Evolutionary conservation across 2,329 filamentous ascomycete species (phyloP), one percentile per base, ranked within the genome.

Genomic region (Talaromyces funiculosus): DNA sequence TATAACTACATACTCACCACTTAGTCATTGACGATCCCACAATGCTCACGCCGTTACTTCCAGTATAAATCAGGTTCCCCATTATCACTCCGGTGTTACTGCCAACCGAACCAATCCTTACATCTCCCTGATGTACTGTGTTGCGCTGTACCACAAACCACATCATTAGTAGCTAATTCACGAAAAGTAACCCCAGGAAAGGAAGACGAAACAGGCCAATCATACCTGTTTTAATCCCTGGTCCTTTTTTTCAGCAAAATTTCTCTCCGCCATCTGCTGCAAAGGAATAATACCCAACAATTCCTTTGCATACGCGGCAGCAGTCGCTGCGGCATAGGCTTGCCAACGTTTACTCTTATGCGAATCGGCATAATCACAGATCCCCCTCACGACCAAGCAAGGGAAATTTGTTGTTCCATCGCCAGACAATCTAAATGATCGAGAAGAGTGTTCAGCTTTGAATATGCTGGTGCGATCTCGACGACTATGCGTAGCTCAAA

Each of bases 61-160:
- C 18, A 20, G 38, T 42, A 42, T 42, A 42, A 42, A 20, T 42
- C 38, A 42, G 38, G 38, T 22, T 42, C n/a, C 38, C 38, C 38
- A 42, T 42, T 5, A 42, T 42, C 38, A 42, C 38, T 16, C 38
- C 18, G 22, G 38, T 42, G 38, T 42, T 42, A 42, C 38, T 42
- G 14, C 38, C 38, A n/a, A 42, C 38, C 38, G 38, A 14, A 4
- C 38, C 38, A 20, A 42, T 22, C 18, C 18, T 42, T 4, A 42
- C 38, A 42, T 42, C 18, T 22, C 38, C 38, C 38, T 42, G 38
- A 12, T 42, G 18, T 20, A 42, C 18, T 18, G 9, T 42, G 9
- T 22, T 2, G 38, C 18, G 66, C 82, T 38, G 18, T 9, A 42
- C 8, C 10, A 14, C 7, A 42, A 10, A 42, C 18, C 38, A 42